Conservation (phyloP, 2,329 filamentous ascomycete species). For the Teratosphaeria destructans region DNA sequence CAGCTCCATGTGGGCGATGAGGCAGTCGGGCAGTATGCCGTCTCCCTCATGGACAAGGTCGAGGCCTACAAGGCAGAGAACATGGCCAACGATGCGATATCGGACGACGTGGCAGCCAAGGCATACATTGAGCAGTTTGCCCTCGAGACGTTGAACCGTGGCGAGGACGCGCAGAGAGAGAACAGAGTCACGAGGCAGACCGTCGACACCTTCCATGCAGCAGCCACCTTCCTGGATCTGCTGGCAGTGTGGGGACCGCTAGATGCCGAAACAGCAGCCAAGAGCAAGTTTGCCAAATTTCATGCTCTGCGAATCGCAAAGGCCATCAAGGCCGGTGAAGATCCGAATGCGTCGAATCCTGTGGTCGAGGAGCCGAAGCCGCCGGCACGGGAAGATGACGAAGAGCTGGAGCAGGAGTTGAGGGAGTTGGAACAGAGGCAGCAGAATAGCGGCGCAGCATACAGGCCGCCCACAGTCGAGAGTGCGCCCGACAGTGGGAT, state of each 20-base stretch:
- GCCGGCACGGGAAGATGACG: conserved; percentile 13
- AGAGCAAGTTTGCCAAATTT: conserved; percentile 95
- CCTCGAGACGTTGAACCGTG: conserved; percentile 74
- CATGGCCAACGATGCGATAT: conserved; percentile 68
- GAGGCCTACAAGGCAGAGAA: conserved; percentile 70
- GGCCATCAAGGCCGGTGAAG: conserved; percentile 79
- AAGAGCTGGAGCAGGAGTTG: conserved; percentile 13
- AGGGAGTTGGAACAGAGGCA: conserved; percentile 12
- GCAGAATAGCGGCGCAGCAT: conserved; percentile 6
- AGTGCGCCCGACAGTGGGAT: conserved; percentile 49
- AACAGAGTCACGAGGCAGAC: conserved; percentile 63
- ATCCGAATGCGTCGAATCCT: conserved; percentile 87
- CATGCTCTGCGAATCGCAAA: conserved; percentile 85
- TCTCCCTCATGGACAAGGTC: conserved; percentile 77
- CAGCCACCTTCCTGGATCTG: conserved; percentile 83
- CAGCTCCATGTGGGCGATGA: conserved; percentile 68
- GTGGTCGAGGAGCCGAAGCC: conserved; percentile 40
- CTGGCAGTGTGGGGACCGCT: conserved; percentile 70
- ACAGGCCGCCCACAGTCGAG: conserved; percentile 46
- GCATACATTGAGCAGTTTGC: conserved; percentile 94
- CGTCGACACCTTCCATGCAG: conserved; percentile 85
- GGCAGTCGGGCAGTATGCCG: conserved; percentile 72
- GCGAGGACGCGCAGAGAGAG: conserved; percentile 69
- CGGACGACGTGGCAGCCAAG: conserved; percentile 75
- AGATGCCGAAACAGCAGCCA: conserved; percentile 66